These are phyloP conservation scores for Fusarium clavum DNA, from an alignment of 2,329 filamentous ascomycete genomes.

Conservation along the genomic window DNA sequence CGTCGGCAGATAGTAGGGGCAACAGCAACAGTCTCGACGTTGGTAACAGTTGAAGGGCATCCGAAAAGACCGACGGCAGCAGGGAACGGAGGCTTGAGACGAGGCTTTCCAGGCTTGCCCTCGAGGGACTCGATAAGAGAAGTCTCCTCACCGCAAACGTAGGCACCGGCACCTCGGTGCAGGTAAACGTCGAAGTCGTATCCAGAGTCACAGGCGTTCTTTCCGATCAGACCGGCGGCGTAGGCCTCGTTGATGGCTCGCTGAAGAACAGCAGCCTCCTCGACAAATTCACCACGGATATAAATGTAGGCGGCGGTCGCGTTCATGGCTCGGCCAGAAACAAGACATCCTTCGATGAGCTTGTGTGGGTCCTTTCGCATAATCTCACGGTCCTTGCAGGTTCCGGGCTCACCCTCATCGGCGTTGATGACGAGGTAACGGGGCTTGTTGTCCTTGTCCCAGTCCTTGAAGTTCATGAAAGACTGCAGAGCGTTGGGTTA, in stretches of 20 bases:
- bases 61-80: constrained; percentile 97
- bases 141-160: constrained; percentile 98
- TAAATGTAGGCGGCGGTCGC: constrained; percentile 99
- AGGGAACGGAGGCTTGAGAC: constrained; percentile 98
- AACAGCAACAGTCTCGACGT: constrained; percentile 96
- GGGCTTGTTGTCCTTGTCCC: constrained; percentile 97
- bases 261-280: constrained; percentile 94
- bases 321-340: constrained; percentile 98
- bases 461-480: constrained; percentile 99
- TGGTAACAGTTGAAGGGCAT: constrained; percentile 97
- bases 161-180: constrained; percentile 96
- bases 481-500: constrained; percentile 67
- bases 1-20: constrained; percentile 95
- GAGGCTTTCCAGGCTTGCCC: constrained; percentile 98
- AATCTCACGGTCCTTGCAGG: constrained; percentile 99
- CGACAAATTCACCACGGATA: constrained; percentile 97
- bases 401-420: constrained; percentile 98
- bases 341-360: constrained; percentile 95
- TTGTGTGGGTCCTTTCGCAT: constrained; percentile 99
- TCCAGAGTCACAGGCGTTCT: constrained; percentile 96
- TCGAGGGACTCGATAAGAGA: constrained; percentile 98
- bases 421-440: constrained; percentile 98
- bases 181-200: constrained; percentile 99
- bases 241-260: constrained; percentile 98
- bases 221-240: constrained; percentile 91